Evolutionary conservation across 2,329 filamentous ascomycete species (phyloP), one percentile per base, ranked within the genome.

Genomic region (Fusarium sp.): DNA sequence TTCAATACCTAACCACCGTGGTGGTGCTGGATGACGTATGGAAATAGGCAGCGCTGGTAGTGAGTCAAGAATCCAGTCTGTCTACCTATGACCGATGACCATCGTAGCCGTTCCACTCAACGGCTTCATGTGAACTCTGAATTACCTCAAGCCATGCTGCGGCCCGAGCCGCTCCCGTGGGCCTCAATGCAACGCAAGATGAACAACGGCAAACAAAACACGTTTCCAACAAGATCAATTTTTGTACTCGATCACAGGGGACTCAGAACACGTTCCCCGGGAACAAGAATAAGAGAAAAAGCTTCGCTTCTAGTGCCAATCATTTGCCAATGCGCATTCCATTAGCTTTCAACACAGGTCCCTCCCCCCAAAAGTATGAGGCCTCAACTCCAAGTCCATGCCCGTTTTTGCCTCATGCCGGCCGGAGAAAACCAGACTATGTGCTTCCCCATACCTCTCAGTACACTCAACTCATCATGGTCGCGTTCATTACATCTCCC

Each of bases 371-470:
- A 72, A 67, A 68, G 63, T 70, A 65, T 67, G 73, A 75, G 74
- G 76, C 74, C 75, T 67, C 76, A 79, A 79, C 74, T 78, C 76
- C 74, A 74, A 66, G 34, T 72, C 68, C 66, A 76, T 76, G 75
- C 69, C 69, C 60, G 61, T 69, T 71, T 52, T 76, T 70, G 68
- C 70, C 64, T 77, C 73, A 58, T 70, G 65, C 60, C 42, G 54
- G 65, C 60, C 42, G 54, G 56, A 66, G 54, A 70, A 76, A 76
- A 73, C 62, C 47, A 70, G 59, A 38, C 52, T 69, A 66, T 62
- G 60, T 58, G 34, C 54, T 22, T 29, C 29, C 29, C 37, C 37
- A 24, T 31, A 34, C 40, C 40, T 63, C 60, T 65, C 65, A 72
- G 63, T 69, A 74, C 70, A 71, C 62, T 78, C 77, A 52, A 31